Evolutionary conservation across 2,329 filamentous ascomycete species (phyloP), one percentile per base, ranked within the genome.

Genomic region (Aspergillus versicolor): DNA sequence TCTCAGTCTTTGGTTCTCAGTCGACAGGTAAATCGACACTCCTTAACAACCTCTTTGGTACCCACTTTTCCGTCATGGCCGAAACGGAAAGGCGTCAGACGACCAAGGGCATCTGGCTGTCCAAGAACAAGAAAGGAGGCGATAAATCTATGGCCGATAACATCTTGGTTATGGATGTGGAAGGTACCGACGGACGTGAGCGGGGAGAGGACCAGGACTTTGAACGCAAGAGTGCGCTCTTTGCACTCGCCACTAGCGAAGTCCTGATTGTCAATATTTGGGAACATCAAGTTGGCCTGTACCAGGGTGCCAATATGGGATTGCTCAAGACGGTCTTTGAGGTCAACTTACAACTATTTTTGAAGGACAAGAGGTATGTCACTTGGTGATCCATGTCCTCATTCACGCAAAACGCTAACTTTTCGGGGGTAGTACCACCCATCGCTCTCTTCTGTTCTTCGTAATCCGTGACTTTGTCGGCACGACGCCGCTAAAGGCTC

Each of bases 91-190:
- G 94, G 63, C 88, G 92, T 61, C 94, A 99, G 82, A 99, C 94
- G 0, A 99, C 94, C 44, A 99, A 97, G 81, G 94, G 94, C 71
- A 99, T 99, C 73, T 99, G 94, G 94, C 89, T 99, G 88, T 96
- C 92, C 63, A 96, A 96, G 81, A 97, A 97, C 78, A 96, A 96
- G 82, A 82, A 65, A 75, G 79, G 51, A 75, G 76, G 63, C 74
- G 79, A 56, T 62, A 67, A 56, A 19, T 59, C 65, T 3, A 97
- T 97, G 92, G 92, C 93, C 54, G 91, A 96, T 69, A 99, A 99
- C 75, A 97, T 99, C 68, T 81, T 99, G 61, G 94, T 99, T 66
- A 99, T 99, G 94, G 94, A 99, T 71, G 94, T 99, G 43, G 94
- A 99, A 76, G 94, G 94, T 65, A 97, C 94, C 11, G 94, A 99